Conservation (phyloP, 2,329 filamentous ascomycete genomes). For the Coniella vitis region DNA sequence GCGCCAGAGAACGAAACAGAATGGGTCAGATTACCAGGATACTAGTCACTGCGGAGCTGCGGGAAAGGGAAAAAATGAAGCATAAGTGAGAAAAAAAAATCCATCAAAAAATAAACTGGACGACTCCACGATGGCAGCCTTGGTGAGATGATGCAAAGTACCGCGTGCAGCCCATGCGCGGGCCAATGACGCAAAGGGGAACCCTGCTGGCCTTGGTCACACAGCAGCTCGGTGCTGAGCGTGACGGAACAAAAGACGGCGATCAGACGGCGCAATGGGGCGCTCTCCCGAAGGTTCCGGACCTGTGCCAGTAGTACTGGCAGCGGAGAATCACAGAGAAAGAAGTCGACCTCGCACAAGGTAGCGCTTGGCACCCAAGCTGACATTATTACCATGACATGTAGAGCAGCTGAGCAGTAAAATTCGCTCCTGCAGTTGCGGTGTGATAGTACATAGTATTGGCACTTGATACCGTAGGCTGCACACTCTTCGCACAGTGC, state of each 20-base stretch:
- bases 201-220: not conserved
- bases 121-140: not conserved
- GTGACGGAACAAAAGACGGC: not conserved
- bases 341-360: not conserved
- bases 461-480: not conserved
- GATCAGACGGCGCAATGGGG: not conserved
- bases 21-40: not conserved
- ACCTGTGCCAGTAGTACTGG: not conserved
- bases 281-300: conserved; percentile 4
- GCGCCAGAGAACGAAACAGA: not conserved
- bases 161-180: not conserved
- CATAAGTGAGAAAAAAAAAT: not conserved
- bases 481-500: not conserved
- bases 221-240: not conserved
- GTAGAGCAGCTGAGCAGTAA: too few species aligned
- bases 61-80: not conserved
- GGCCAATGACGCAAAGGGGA: not conserved
- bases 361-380: too few species aligned
- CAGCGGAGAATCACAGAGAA: not conserved
- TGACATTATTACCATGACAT: too few species aligned
- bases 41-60: too few species aligned
- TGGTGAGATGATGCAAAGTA: not conserved
- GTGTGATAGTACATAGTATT: too few species aligned
- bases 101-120: not conserved
- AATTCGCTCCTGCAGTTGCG: too few species aligned